Evolutionary conservation across 108 stramenopile species (phyloP), one percentile per base, ranked within the genome.

Genomic region (Cyclotella sp.): DNA sequence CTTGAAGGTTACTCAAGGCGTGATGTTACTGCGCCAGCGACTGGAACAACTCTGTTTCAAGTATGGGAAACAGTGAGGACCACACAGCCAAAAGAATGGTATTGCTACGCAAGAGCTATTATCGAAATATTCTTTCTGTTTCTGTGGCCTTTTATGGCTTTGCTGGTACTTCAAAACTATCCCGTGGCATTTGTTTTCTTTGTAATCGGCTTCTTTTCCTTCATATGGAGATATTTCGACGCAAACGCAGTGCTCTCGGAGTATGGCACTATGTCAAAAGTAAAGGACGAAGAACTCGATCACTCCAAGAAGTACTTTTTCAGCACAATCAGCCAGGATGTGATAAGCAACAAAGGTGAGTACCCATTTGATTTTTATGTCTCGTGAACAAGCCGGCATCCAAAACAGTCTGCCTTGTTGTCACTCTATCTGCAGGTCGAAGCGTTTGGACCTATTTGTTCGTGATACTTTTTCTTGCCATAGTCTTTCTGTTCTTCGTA

Each of bases 91-190:
- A 85, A 85, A 15, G 63, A 49, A n/a, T 60, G 63, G 52, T 79
- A 82, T 26, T 89, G 89, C 68, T 88, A 82, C 61, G 24, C 72
- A 9, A 60, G 77, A 44, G 69, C 87, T 24, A 29, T 60, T 0
- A 13, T 88, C 43, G 89, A 92, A 79, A 41, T 88, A 27, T 12
- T 57, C 22, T 55, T 92, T 41, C 62, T 88, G n/a, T 87, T 87
- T 65, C 12, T 88, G 0, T 88, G 76, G 66, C 91, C 91, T 14
- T 52, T 78, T n/a, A 57, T 63, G 11, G 67, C 63, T 16, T 80
- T 91, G 53, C 81, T 85, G 42, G 13, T 39, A 6, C 65, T 61
- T 18, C 18, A 42, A 11, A 77, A 83, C 26, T 60, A 63, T 40
- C 76, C 72, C 0, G 72, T 73, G 57, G 82, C 60, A 4, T 13